These are phyloP conservation scores for Verticillium albo-atrum DNA, from an alignment of 2,329 filamentous ascomycete genomes.

Conservation along the genomic window DNA sequence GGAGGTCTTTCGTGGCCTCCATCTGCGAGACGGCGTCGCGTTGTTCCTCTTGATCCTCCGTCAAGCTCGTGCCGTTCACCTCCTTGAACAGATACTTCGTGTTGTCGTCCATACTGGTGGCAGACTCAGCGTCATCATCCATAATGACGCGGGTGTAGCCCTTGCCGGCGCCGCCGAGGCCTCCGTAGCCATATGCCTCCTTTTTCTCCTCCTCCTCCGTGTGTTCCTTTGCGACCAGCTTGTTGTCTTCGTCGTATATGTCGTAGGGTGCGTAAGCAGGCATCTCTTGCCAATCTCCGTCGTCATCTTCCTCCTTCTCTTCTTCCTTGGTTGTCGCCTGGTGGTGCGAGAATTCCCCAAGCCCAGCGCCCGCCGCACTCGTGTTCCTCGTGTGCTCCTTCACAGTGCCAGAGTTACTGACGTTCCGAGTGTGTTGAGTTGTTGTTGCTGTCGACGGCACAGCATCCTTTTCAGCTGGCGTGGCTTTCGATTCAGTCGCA, in stretches of 20 bases:
- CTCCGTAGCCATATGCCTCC: conserved; percentile 64
- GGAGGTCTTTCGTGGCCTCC: conserved; percentile 89
- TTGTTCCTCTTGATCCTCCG: conserved; percentile 72
- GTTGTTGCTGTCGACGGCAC: background rate
- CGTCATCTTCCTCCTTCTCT: conserved; percentile 49
- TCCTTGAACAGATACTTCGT: conserved; percentile 94
- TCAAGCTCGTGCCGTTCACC: conserved; percentile 51
- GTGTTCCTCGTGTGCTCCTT: conserved; percentile 20
- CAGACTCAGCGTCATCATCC: conserved; percentile 90
- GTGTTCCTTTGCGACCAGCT: conserved; percentile 77
- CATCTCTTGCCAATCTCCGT: conserved; percentile 89
- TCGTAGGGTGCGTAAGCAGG: conserved; percentile 89
- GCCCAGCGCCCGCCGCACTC: conserved; percentile 31
- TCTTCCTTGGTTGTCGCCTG: conserved; percentile 58
- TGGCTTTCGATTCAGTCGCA: background rate
- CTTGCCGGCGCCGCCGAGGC: conserved; percentile 83
- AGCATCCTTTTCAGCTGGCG: background rate
- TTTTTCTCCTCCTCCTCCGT: conserved; percentile 65
- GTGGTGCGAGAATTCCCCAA: conserved; percentile 85
- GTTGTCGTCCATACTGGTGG: conserved; percentile 95
- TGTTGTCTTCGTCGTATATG: conserved; percentile 92
- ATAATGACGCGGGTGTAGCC: conserved; percentile 94
- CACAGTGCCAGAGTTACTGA: background rate
- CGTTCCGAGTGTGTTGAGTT: background rate
- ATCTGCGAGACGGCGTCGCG: conserved; percentile 85